Conservation (phyloP, 1,284 basidiomycete species). For the Wolfiporia cocos region DNA sequence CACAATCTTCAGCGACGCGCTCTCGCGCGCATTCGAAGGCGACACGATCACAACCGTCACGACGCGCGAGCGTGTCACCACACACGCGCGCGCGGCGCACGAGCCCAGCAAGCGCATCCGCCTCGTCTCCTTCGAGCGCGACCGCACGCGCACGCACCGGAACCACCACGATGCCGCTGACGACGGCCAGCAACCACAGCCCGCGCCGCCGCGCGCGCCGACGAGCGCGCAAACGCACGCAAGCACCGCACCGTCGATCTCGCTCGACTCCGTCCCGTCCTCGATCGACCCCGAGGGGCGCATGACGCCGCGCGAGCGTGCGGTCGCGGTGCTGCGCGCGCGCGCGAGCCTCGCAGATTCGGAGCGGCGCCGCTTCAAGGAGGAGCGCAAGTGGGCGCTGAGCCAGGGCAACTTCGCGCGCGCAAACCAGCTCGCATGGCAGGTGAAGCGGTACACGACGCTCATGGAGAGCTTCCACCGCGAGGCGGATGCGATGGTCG, state of each 20-base stretch:
- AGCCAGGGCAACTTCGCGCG: constrained; percentile 68
- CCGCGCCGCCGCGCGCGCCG: constrained; percentile 19
- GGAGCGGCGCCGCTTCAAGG: constrained; percentile 72
- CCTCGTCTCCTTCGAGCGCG: constrained; percentile 22
- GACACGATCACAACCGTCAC: constrained; percentile 14
- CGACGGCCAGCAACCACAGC: constrained; percentile 11
- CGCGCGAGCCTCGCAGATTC: constrained; percentile 75
- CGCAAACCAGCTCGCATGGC: constrained; percentile 73
- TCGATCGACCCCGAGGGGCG: constrained; percentile 49
- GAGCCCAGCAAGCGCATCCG: constrained; percentile 24
- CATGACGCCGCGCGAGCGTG: constrained; percentile 62
- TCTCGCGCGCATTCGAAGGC: constrained; percentile 54
- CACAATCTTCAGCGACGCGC: constrained; percentile 57
- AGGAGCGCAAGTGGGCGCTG: constrained; percentile 78
- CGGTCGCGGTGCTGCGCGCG: constrained; percentile 63
- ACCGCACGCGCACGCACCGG: constrained; percentile 15
- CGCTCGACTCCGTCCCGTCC: constrained; percentile 46
- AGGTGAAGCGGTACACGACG: constrained; percentile 70
- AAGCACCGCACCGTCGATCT: constrained; percentile 26
- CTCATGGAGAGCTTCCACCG: constrained; percentile 74
- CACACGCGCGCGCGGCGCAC: constrained; percentile 9
- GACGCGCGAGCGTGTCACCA: constrained; percentile 7
- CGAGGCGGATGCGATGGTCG: constrained; percentile 67
- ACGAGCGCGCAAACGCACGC: constrained; percentile 24
- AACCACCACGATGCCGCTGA: constrained; percentile 12